A percentile compares a stretch with the other conserved stretches of the same genome.
Conservation (phyloP, 2,329 filamentous ascomycete species). For the Teratosphaeria zuluensis region DNA sequence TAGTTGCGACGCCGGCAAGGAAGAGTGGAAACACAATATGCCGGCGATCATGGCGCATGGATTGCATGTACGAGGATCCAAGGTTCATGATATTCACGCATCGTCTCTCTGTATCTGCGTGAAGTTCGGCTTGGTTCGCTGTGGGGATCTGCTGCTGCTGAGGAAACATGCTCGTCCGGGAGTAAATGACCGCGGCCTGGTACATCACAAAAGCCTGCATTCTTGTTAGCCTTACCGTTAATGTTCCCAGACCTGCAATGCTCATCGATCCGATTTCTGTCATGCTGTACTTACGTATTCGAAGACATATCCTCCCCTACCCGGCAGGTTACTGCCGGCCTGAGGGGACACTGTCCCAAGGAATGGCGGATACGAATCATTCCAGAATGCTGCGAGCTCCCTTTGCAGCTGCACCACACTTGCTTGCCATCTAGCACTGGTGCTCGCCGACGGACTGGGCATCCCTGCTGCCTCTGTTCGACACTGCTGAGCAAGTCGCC, state of each 20-base stretch:
- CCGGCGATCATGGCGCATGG: conserved; percentile 32
- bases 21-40: conserved; percentile 46
- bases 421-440: conserved; percentile 17
- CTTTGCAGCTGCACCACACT: conserved; percentile 16
- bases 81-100: conserved; percentile 37
- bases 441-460: conserved; percentile 10
- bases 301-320: conserved; percentile 22
- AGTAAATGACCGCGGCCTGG: conserved; percentile 40
- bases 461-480: conserved; percentile 23
- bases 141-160: conserved; percentile 35
- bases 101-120: conserved; percentile 36
- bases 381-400: conserved; percentile 22
- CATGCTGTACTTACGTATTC: conserved; percentile 33
- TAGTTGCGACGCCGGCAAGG: conserved; percentile 40
- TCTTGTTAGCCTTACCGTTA: conserved; percentile 16
- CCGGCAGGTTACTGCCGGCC: conserved; percentile 23
- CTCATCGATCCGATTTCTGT: background rate
- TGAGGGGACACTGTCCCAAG: conserved; percentile 12
- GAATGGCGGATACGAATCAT: conserved; percentile 16
- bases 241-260: background rate
- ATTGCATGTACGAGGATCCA: conserved; percentile 31
- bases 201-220: conserved; percentile 36
- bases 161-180: conserved; percentile 45
- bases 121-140: conserved; percentile 21
- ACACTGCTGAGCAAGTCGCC: conserved; percentile 32